Base-by-base conservation (phyloP, 2,329 filamentous ascomycete genomes). In the Cytospora mali region DNA sequence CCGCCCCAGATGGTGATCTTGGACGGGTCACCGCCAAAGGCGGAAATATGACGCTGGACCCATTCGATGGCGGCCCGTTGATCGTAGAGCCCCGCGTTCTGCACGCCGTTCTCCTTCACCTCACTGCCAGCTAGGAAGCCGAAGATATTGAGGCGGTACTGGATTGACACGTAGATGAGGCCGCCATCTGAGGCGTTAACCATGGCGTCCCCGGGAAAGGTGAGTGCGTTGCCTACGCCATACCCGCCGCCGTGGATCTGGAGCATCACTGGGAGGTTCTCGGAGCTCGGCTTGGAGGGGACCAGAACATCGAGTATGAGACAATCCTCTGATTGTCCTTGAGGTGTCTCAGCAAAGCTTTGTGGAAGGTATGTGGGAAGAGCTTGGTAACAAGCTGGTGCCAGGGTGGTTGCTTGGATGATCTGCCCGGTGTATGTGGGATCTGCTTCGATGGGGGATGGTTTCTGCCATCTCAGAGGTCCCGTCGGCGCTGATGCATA, bases 21-120 rank as follows among this genome's bases (percentile, higher is more conserved):
- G 23, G 76, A 69, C 0, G 84, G 81, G 66, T 88, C 81, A 0
- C 86, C 86, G 7, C 86, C 83, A 63, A 87, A 87, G 73, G 79
- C 49, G 1, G 71, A 69, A 39, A 90, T 88, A 64, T 90, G 76
- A 42, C 80, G 74, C 68, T 85, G 79, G 0, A 89, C 80, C 88
- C 88, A 90, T 55, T 82, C 70, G 39, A 90, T 71, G 2, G 83
- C 76, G n/a, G 82, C 79, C 18, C 85, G 78, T 73, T 90, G 86
- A 67, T 90, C 87, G 4, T 88, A 75, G 6, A 90, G 72, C 0
- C 88, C 88, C 1, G 76, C 84, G 69, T 90, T 90, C 13, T 88
- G 76, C 53, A 82, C 79, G 1, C 86, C 86, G 66, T 84, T 75
- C 4, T 75, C 69, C 33, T 80, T 78, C 6, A 89, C 77, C 23